Base-by-base conservation (phyloP, 345 rosid species). In the Gossypium thurberi region DNA sequence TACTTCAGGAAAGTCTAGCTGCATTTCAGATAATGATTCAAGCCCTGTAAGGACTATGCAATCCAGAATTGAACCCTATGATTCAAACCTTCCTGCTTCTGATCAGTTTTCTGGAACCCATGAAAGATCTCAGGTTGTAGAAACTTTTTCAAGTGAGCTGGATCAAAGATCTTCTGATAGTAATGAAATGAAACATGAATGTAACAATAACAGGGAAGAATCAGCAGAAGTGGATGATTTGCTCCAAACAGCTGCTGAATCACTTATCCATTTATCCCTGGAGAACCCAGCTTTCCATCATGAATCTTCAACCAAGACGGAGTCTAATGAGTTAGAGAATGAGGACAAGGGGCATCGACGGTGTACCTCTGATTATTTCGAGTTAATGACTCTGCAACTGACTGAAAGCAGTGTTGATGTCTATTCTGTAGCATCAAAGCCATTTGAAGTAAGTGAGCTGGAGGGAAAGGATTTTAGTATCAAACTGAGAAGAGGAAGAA, bases 401-500 rank as follows among this genome's bases (percentile, higher is more conserved):
- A 70, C 73, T 11, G 92, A 91, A 72, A 83, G 75, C 78, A 77
- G 65, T 75, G 78, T 70, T 1, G 89, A 83, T 51, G 90, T 85
- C 66, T 62, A 77, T 43, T 84, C 81, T 5, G 85, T 84, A 67
- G 78, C 93, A 44, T 91, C 93, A 40, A 88, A 76, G 84, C 84
- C 88, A 28, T 77, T 80, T 21, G 90, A 89, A 78, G 65, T 81
- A 15, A 78, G 72, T 20, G 83, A 75, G 28, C 51, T 42, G 1
- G 85, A 77, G 58, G 81, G 68, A 47, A 87, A 86, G 73, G 89
- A 88, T 76, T 75, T 82, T 51, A 74, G 90, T 71, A 12, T 77
- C 33, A 91, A 84, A 81, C 71, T 87, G 79, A 89, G 88, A 79
- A 82, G 97, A 72, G 97, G 97, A 21, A 83, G 97, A 65, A 85